Evolutionary conservation across 75 land plant species (phyloP).

Genomic region (Pinus albicaulis): DNA sequence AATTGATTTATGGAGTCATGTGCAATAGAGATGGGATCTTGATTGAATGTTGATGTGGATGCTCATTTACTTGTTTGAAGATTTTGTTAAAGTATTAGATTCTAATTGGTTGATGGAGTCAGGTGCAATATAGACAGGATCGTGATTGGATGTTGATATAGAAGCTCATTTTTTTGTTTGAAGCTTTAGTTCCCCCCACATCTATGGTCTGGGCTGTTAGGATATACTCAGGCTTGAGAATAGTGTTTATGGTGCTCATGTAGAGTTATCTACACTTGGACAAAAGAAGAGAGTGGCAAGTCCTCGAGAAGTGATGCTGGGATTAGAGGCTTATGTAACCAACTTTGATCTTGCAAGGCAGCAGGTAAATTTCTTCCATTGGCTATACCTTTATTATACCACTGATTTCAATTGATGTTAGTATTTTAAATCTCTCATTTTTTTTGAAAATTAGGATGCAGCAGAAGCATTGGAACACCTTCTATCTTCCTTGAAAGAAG

Average conservation of each 20-base stretch:
- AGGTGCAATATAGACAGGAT: conserved; percentile 2
- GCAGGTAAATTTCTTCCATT: conserved; percentile 41
- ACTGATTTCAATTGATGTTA: neutral
- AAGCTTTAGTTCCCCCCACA: neutral
- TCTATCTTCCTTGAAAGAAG: conserved; percentile 66
- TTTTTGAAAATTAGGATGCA: conserved; percentile 64
- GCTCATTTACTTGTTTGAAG: neutral
- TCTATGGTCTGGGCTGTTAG: neutral
- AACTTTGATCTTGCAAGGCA: conserved; percentile 64
- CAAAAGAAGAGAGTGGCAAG: conserved; percentile 30
- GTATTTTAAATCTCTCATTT: neutral
- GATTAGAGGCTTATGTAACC: conserved; percentile 51
- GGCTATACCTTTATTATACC: neutral
- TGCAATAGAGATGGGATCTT: neutral
- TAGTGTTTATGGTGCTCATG: conserved; percentile 4
- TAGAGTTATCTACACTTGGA: conserved; percentile 53
- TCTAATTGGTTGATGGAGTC: neutral
- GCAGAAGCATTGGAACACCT: conserved; percentile 87
- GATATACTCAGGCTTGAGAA: neutral
- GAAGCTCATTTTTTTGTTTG: neutral
- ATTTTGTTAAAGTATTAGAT: neutral
- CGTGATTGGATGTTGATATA: neutral
- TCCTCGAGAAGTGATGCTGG: conserved; percentile 68
- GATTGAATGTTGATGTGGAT: conserved; percentile 1
- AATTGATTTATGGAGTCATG: neutral